Evolutionary conservation across 2,329 filamentous ascomycete species (phyloP).

Genomic region (Alternaria alternata): DNA sequence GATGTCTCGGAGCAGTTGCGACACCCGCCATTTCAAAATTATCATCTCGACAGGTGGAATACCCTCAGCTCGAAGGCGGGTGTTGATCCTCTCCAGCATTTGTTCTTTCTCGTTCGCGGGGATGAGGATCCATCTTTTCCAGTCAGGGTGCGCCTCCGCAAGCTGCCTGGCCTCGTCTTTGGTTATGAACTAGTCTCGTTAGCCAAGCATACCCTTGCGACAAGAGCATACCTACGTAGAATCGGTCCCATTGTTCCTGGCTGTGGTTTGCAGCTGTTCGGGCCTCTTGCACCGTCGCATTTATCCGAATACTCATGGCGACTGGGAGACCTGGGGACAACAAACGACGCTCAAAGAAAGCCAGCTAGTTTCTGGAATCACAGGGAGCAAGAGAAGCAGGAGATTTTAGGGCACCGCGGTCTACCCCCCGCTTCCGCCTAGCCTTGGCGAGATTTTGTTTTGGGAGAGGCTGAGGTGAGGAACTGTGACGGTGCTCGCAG

Average conservation of each 20-base stretch:
- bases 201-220: constrained; percentile 27
- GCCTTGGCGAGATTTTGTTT: constrained; percentile 50
- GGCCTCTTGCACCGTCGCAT: constrained; percentile 49
- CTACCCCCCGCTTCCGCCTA: constrained; percentile 48
- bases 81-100: constrained; percentile 48
- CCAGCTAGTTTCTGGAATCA: constrained; percentile 40
- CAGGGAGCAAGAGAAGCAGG: constrained; percentile 44
- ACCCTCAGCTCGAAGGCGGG: constrained; percentile 44
- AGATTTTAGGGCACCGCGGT: constrained; percentile 50
- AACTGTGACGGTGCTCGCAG: constrained; percentile 48
- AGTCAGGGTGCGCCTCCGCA: constrained; percentile 47
- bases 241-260: constrained; percentile 50
- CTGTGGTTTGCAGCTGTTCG: constrained; percentile 46
- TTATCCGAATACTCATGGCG: constrained; percentile 51
- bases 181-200: constrained; percentile 46
- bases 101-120: constrained; percentile 48
- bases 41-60: constrained; percentile 50
- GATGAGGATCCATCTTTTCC: constrained; percentile 50
- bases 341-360: constrained; percentile 31
- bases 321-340: constrained; percentile 27
- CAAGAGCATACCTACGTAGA: constrained; percentile 43
- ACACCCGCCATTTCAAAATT: constrained; percentile 49
- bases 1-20: constrained; percentile 47
- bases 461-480: constrained; percentile 49
- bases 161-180: constrained; percentile 49